Evolutionary conservation across 345 rosid species (phyloP), one percentile per base, ranked within the genome.

Genomic region (Salix suchowensis): DNA sequence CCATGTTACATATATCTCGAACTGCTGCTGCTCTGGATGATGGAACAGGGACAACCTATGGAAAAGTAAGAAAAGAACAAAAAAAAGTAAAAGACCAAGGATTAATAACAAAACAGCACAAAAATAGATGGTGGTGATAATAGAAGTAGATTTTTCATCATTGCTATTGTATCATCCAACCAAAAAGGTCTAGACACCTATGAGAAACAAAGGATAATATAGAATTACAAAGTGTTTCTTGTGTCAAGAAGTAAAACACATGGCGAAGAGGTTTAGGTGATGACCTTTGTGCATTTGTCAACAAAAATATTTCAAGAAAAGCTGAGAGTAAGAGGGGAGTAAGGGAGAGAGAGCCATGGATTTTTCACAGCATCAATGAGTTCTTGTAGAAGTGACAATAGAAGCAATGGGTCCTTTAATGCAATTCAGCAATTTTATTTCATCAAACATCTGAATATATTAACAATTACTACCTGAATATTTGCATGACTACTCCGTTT

Each of bases 401-500:
- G 24, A 26, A 32, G 23, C 32, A 70, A 7, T 24, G 10, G 70
- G 26, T 28, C 32, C 6, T 19, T 9, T 10, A 16, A 42, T 72
- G 46, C 58, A 64, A 46, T 75, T 70, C 55, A 66, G 16, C 37
- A 50, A 13, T 42, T 36, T 24, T 28, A 48, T 37, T 14, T 16
- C 54, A 21, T 19, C 32, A 77, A 28, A 13, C 73, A 65, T 44
- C 50, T 23, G n/a, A 48, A 73, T 42, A 37, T 8, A 68, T 19
- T 67, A 62, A 55, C 26, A 74, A 19, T 77, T 5, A 44, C 85
- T 82, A 91, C 96, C 96, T 93, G 98, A 75, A 95, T 88, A 85
- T 95, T 95, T 78, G 97, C 97, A 88, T 89, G 97, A 79, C 90
- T 88, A 66, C 87, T 85, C 44, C 88, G 91, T 76, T 78, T 90